Percentiles rank a stretch among this genome's conserved stretches.
These are phyloP conservation scores for Botrytis fragariae DNA, from an alignment of 2,329 filamentous ascomycete species.

Conservation along the genomic window DNA sequence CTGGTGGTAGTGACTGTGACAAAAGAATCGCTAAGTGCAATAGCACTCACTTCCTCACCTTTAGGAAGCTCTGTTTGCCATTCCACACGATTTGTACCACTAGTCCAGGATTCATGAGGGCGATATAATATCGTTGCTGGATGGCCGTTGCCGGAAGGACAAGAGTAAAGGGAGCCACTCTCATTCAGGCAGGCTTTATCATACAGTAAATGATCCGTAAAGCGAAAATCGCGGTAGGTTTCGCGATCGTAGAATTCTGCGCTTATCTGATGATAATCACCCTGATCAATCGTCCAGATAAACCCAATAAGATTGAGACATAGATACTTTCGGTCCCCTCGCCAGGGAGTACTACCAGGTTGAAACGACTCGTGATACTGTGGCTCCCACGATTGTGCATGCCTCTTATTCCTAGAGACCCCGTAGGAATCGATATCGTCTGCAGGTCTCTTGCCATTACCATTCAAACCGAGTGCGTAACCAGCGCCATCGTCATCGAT, in stretches of 20 bases:
- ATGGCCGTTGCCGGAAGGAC: constrained; percentile 61
- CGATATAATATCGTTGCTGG: constrained; percentile 91
- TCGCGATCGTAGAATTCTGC: constrained; percentile 98
- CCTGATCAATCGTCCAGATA: constrained; percentile 96
- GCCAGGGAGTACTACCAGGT: constrained; percentile 92
- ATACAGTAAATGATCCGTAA: constrained; percentile 93
- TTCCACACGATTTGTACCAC: constrained; percentile 79
- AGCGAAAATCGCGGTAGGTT: constrained; percentile 90
- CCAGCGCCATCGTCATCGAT: constrained; percentile 94
- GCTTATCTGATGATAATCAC: constrained; percentile 87
- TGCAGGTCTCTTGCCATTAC: constrained; percentile 64
- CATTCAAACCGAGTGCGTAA: constrained; percentile 61
- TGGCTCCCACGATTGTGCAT: constrained; percentile 45
- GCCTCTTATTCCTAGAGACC: constrained; percentile 44
- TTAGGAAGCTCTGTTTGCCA: constrained; percentile 86
- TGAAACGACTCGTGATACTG: constrained; percentile 84
- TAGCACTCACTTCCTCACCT: constrained; percentile 82
- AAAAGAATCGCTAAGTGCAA: constrained; percentile 89
- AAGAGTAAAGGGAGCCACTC: constrained; percentile 81
- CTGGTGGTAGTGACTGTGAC: constrained; percentile 83
- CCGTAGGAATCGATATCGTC: constrained; percentile 42
- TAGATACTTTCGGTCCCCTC: constrained; percentile 88
- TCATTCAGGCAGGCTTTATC: constrained; percentile 93
- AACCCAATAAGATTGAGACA: constrained; percentile 92
- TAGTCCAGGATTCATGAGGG: constrained; percentile 87